phyloP scores from a whole-genome alignment of 176 grass and related monocot species.

The Ampelocalamus luodianensis region DNA sequence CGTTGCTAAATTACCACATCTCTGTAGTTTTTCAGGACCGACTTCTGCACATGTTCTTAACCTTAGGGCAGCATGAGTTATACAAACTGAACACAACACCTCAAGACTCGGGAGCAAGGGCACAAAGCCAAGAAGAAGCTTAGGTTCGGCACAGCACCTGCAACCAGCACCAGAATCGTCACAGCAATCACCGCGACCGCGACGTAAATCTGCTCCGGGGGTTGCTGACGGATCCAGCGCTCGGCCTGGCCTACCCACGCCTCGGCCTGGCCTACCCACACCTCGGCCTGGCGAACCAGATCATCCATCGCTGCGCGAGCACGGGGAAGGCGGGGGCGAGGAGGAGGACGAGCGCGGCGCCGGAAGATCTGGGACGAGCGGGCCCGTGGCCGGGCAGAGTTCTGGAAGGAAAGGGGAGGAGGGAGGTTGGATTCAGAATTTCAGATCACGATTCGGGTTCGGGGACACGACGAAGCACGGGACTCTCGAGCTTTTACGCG shows the following conservation, averaged over 20 bases:
- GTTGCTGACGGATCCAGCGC: slow-evolving; percentile 76
- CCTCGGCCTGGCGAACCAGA: slow-evolving; percentile 49
- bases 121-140: slow-evolving; percentile 9
- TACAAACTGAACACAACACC: not conserved
- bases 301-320: slow-evolving; percentile 58
- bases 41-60: not conserved
- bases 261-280: too few species aligned
- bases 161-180: slow-evolving; percentile 56
- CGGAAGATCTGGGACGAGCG: not conserved
- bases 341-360: not conserved
- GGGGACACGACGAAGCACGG: slow-evolving; percentile 19
- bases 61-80: not conserved
- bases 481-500: not conserved
- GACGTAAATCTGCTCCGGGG: slow-evolving; percentile 81
- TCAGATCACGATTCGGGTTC: not conserved
- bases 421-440: not conserved
- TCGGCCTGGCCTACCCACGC: slow-evolving; percentile 55
- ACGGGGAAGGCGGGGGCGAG: not conserved
- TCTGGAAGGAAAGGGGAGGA: not conserved
- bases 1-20: not conserved
- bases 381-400: not conserved
- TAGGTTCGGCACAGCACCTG: slow-evolving; percentile 38
- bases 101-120: not conserved
- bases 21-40: not conserved
- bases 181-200: slow-evolving; percentile 60